These are phyloP conservation scores for Lactarius evosmus DNA, from an alignment of 768 basidiomycete species.

Conservation along the genomic window DNA sequence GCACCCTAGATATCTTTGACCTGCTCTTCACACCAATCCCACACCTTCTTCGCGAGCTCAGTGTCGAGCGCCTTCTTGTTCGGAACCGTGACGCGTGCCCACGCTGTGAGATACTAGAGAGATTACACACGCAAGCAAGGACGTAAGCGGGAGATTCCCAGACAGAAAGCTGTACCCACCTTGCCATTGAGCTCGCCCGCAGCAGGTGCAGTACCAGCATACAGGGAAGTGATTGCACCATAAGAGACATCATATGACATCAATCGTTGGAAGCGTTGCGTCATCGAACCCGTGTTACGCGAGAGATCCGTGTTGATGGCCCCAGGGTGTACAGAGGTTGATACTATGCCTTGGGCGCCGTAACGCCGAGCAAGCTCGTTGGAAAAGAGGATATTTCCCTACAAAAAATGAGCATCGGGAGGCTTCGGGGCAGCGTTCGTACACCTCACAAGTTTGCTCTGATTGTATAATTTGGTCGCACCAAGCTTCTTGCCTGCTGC, in stretches of 20 bases:
- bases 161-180: background rate
- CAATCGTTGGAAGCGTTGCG: background rate
- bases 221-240: slow-evolving; percentile 12
- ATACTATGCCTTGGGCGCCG: slow-evolving; percentile 29
- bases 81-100: slow-evolving; percentile 20
- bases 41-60: slow-evolving; percentile 26
- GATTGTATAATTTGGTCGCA: slow-evolving; percentile 1
- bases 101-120: slow-evolving; percentile 20
- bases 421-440: background rate
- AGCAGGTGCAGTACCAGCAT: slow-evolving; percentile 5
- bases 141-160: background rate
- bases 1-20: slow-evolving; percentile 3
- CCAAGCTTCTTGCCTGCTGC: slow-evolving; percentile 6
- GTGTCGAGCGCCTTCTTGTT: slow-evolving; percentile 17
- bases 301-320: slow-evolving; percentile 4
- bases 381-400: slow-evolving; percentile 31
- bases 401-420: background rate
- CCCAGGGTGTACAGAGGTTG: slow-evolving; percentile 20
- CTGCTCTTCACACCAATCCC: slow-evolving; percentile 32
- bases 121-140: background rate
- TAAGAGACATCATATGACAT: background rate
- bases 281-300: background rate
- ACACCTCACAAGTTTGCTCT: slow-evolving; percentile 20
- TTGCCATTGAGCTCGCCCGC: slow-evolving; percentile 10
- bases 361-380: slow-evolving; percentile 32